Percentiles rank a stretch among this genome's conserved stretches.
phyloP scores from a whole-genome alignment of 441 rosid genomes.

The Bruguiera hainesii region DNA sequence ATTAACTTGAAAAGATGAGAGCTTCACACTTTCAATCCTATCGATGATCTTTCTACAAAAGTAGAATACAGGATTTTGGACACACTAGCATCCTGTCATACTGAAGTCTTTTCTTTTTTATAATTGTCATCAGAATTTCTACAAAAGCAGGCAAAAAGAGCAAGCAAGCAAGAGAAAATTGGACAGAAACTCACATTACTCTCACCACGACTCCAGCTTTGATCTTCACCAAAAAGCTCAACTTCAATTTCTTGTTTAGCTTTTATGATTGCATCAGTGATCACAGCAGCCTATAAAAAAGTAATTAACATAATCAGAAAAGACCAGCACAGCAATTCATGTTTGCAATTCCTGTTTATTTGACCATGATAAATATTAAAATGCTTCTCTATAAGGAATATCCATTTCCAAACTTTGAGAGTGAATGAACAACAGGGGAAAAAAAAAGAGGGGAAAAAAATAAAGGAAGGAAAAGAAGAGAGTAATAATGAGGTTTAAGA shows the following conservation, averaged over 20 bases:
- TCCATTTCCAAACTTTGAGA: no score
- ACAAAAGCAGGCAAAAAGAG: neutral
- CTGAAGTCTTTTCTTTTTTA: neutral
- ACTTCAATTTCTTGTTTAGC: slow-evolving; percentile 61
- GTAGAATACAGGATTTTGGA: neutral
- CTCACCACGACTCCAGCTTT: slow-evolving; percentile 70
- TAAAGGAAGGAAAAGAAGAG: neutral
- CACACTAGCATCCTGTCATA: neutral
- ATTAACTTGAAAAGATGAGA: neutral
- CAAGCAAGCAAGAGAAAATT: neutral
- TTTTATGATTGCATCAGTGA: slow-evolving; percentile 69
- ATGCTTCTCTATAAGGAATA: neutral
- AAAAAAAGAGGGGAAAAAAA: neutral
- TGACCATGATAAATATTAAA: no score
- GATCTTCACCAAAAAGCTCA: slow-evolving; percentile 79
- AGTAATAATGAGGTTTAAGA: neutral
- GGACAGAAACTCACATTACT: slow-evolving; percentile 45
- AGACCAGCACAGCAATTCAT: neutral
- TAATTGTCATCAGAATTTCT: neutral
- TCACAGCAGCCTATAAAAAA: slow-evolving; percentile 45
- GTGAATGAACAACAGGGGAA: no score
- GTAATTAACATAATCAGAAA: slow-evolving; percentile 1
- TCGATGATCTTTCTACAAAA: neutral
- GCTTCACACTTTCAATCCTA: neutral
- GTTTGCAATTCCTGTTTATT: no score